phyloP scores from a whole-genome alignment of 169 alveolate genomes.

The Plasmodium gaboni region DNA sequence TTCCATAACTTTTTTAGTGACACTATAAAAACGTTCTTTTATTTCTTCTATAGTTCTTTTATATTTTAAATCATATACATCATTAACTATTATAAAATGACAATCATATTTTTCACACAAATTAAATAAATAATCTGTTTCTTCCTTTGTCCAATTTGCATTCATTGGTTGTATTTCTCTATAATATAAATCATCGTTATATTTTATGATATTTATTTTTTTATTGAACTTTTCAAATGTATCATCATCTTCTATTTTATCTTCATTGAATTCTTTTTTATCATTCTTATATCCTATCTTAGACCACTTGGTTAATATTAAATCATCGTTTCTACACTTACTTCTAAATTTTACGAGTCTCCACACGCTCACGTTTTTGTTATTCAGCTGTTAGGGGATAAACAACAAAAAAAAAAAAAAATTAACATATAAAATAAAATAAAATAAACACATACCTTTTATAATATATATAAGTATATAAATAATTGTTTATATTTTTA shows the following conservation, averaged over 20 bases:
- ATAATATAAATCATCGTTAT: constrained; percentile 84
- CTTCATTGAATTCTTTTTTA: constrained; percentile 23
- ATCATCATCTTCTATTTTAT: constrained; percentile 76
- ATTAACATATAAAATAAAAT: background rate
- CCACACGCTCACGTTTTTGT: constrained; percentile 81
- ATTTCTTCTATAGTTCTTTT: constrained; percentile 87
- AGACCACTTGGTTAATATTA: constrained; percentile 84
- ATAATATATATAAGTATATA: background rate
- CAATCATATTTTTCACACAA: constrained; percentile 90
- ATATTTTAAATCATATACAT: constrained; percentile 83
- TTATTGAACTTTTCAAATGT: constrained; percentile 83
- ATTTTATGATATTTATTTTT: constrained; percentile 81
- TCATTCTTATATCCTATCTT: constrained; percentile 79
- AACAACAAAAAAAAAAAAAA: background rate
- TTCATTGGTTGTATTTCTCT: constrained; percentile 60
- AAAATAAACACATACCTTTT: background rate
- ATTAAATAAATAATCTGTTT: constrained; percentile 87
- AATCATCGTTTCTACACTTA: constrained; percentile 85
- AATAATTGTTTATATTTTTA: background rate
- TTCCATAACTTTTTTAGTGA: constrained; percentile 88
- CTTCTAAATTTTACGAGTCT: constrained; percentile 81
- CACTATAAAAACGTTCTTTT: constrained; percentile 88
- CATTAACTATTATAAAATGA: constrained; percentile 87
- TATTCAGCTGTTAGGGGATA: constrained; percentile 21
- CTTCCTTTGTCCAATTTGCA: constrained; percentile 88